phyloP scores from a whole-genome alignment of 805 yeast genomes.

The Cyberlindnera suaveolens region DNA sequence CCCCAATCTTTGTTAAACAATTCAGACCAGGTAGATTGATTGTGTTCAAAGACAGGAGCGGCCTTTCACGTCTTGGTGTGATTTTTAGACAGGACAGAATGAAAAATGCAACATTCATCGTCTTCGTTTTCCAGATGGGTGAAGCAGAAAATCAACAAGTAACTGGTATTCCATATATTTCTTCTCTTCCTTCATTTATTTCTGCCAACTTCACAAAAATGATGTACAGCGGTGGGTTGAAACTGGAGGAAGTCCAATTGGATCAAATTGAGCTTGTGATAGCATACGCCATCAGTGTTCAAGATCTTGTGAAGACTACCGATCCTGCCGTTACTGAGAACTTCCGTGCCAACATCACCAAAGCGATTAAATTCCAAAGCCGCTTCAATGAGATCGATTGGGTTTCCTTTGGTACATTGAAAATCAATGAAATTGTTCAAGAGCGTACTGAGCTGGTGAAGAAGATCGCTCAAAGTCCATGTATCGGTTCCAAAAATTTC shows the following conservation, averaged over 20 bases:
- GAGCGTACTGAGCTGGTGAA: conserved; percentile 31
- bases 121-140: conserved; percentile 43
- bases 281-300: not conserved
- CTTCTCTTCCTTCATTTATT: conserved; percentile 24
- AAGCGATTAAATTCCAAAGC: conserved; percentile 32
- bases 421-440: conserved; percentile 30
- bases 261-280: conserved; percentile 39
- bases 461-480: conserved; percentile 24
- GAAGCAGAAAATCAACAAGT: conserved; percentile 23
- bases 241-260: conserved; percentile 33
- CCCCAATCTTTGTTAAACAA: conserved; percentile 41
- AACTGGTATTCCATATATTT: conserved; percentile 30
- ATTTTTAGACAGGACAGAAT: conserved; percentile 34
- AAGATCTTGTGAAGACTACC: conserved; percentile 17
- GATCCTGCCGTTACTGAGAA: conserved; percentile 24
- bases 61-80: conserved; percentile 43
- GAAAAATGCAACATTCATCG: conserved; percentile 20
- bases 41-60: conserved; percentile 46
- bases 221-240: conserved; percentile 27
- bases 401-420: conserved; percentile 28
- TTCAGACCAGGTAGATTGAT: conserved; percentile 52
- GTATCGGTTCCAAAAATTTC: conserved; percentile 38
- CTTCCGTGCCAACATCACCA: conserved; percentile 30
- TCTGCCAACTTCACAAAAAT: conserved; percentile 20
- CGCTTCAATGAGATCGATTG: conserved; percentile 41